phyloP scores from a whole-genome alignment of 495 filamentous ascomycete species.

The Daldinia vernicosa region DNA sequence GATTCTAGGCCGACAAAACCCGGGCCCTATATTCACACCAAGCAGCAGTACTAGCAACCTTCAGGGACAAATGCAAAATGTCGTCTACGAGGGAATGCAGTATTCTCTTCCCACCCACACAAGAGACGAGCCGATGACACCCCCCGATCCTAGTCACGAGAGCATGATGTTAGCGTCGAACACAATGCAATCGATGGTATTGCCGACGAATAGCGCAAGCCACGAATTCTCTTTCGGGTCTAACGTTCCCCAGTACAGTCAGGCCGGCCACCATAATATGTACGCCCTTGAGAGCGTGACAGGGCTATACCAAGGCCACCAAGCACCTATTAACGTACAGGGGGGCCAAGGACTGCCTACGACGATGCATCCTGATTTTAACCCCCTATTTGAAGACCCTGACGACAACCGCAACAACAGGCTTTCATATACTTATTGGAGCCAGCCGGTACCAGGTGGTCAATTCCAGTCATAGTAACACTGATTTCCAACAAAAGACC shows the following conservation, averaged over 20 bases:
- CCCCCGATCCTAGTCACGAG: conserved; percentile 5
- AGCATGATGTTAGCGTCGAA: conserved; percentile 25
- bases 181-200: conserved; percentile 11
- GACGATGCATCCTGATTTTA: conserved; percentile 4
- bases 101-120: conserved; percentile 5
- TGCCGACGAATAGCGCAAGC: conserved; percentile 2
- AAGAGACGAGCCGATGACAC: conserved; percentile 2
- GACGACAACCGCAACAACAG: conserved; percentile 13
- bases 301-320: conserved; percentile 22
- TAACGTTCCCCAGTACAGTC: conserved; percentile 7
- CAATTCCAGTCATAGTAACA: conserved; percentile 9
- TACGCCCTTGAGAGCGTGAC: conserved; percentile 18
- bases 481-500: neutral
- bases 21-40: neutral
- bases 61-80: conserved; percentile 9
- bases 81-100: conserved; percentile 9
- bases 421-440: conserved; percentile 16
- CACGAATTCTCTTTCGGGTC: conserved; percentile 14
- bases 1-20: conserved; percentile 1
- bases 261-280: conserved; percentile 4
- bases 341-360: neutral
- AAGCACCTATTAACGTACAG: neutral
- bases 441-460: neutral
- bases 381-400: conserved; percentile 13
- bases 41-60: neutral